A percentile compares a stretch with the other conserved stretches of the same genome.
phyloP scores from a whole-genome alignment of 2,329 filamentous ascomycete genomes.

The Ophiobolus disseminans region DNA sequence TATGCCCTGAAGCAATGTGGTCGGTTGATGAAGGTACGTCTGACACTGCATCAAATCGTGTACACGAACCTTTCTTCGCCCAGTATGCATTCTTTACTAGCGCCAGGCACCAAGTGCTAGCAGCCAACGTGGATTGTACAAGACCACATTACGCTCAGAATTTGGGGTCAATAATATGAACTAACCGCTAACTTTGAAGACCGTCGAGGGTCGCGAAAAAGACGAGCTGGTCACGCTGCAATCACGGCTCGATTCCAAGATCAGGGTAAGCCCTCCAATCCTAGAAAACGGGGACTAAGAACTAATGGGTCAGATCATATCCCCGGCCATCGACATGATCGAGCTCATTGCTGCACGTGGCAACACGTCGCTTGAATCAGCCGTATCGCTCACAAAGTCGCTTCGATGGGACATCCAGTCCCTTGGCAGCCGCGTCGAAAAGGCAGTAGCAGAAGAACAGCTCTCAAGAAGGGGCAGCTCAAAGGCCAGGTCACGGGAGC shows the following conservation, averaged over 20 bases:
- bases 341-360: slow-evolving; percentile 82
- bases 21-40: slow-evolving; percentile 74
- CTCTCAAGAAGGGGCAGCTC: slow-evolving; percentile 52
- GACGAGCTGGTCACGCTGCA: slow-evolving; percentile 77
- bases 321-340: slow-evolving; percentile 89
- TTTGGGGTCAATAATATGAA: too few relatives aligned
- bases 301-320: slow-evolving; percentile 69
- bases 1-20: slow-evolving; percentile 86
- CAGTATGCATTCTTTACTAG: too few relatives aligned
- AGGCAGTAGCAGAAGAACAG: slow-evolving; percentile 71
- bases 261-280: slow-evolving; percentile 64
- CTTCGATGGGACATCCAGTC: slow-evolving; percentile 83
- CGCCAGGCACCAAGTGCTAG: too few relatives aligned
- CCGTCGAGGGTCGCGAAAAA: slow-evolving; percentile 72
- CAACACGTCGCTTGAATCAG: slow-evolving; percentile 84
- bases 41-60: too few relatives aligned
- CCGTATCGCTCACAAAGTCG: slow-evolving; percentile 80
- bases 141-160: too few relatives aligned
- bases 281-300: too few relatives aligned
- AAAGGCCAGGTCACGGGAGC: slow-evolving; percentile 59
- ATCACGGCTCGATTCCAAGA: slow-evolving; percentile 80
- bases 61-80: too few relatives aligned
- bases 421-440: slow-evolving; percentile 76
- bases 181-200: slow-evolving; percentile 12
- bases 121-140: too few relatives aligned